Evolutionary conservation across 2,329 filamentous ascomycete species (phyloP).

Genomic region (Pseudogymnoascus sp.): DNA sequence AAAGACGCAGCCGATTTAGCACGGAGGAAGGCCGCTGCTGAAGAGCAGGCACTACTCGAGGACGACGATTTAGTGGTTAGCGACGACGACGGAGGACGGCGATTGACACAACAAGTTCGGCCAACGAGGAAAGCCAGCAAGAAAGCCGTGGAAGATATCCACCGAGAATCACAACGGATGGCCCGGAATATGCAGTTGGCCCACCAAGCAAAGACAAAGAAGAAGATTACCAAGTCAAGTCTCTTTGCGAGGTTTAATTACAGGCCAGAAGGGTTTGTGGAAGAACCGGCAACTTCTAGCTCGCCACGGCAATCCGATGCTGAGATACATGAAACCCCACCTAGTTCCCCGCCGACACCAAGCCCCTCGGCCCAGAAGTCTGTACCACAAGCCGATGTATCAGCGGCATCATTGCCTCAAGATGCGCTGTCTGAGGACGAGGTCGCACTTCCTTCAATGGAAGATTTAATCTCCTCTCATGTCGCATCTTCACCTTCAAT

Average conservation of each 20-base stretch:
- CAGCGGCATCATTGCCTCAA: not conserved
- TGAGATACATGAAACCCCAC: conserved; percentile 55
- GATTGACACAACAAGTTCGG: conserved; percentile 59
- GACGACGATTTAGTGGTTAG: conserved; percentile 49
- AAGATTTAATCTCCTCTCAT: conserved; percentile 19
- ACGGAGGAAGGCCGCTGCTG: conserved; percentile 31
- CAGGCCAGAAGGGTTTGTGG: conserved; percentile 33
- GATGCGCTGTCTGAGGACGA: conserved; percentile 17
- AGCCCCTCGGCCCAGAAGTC: conserved; percentile 17
- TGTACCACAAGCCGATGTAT: not conserved
- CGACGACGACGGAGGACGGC: conserved; percentile 55
- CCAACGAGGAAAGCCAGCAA: conserved; percentile 83
- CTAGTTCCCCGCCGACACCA: conserved; percentile 54
- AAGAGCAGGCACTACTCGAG: conserved; percentile 41
- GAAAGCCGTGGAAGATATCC: conserved; percentile 91
- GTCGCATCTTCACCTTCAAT: conserved; percentile 24
- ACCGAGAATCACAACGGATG: conserved; percentile 86
- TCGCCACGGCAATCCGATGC: conserved; percentile 40
- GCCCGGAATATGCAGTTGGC: conserved; percentile 82
- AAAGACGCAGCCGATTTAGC: conserved; percentile 51
- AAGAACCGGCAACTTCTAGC: conserved; percentile 43
- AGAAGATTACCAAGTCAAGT: conserved; percentile 76
- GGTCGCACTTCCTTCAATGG: conserved; percentile 32
- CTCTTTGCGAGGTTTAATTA: conserved; percentile 82
- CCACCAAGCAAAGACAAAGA: conserved; percentile 83